Percentiles rank a stretch among this genome's conserved stretches.
These are phyloP conservation scores for cucumber (Cucumis sativus) DNA, from an alignment of 306 rosid species.

Conservation along the genomic window DNA sequence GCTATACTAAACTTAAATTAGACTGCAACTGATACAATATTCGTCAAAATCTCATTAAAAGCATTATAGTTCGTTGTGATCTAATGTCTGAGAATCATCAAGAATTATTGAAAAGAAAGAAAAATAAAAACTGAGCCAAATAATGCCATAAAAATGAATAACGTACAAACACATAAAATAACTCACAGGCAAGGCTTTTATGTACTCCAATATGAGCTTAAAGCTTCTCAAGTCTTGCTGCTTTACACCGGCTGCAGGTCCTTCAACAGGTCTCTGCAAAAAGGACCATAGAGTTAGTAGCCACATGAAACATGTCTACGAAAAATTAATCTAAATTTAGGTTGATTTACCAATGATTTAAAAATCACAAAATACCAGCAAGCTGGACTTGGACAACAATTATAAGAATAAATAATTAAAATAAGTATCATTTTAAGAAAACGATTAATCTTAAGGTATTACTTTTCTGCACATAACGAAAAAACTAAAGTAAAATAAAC, in stretches of 20 bases:
- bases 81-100: background rate
- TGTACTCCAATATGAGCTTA: slow-evolving; percentile 75
- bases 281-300: slow-evolving; percentile 25
- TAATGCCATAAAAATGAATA: background rate
- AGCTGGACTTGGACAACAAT: background rate
- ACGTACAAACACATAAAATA: slow-evolving; percentile 2
- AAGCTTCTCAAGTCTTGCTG: slow-evolving; percentile 90
- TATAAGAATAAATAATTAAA: too few relatives aligned
- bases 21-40: background rate
- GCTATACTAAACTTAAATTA: background rate
- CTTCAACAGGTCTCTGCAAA: slow-evolving; percentile 59
- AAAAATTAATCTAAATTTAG: background rate
- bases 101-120: background rate
- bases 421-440: background rate
- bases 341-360: background rate
- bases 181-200: slow-evolving; percentile 93
- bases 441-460: background rate
- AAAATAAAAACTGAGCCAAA: background rate
- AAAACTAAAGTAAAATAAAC: background rate
- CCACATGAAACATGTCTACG: background rate
- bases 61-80: background rate
- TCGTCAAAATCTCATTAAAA: background rate
- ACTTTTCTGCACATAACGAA: background rate
- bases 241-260: slow-evolving; percentile 21
- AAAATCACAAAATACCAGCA: background rate